Base-by-base conservation (phyloP, 805 yeast species). In the Saccharomyces kudriavzevii region DNA sequence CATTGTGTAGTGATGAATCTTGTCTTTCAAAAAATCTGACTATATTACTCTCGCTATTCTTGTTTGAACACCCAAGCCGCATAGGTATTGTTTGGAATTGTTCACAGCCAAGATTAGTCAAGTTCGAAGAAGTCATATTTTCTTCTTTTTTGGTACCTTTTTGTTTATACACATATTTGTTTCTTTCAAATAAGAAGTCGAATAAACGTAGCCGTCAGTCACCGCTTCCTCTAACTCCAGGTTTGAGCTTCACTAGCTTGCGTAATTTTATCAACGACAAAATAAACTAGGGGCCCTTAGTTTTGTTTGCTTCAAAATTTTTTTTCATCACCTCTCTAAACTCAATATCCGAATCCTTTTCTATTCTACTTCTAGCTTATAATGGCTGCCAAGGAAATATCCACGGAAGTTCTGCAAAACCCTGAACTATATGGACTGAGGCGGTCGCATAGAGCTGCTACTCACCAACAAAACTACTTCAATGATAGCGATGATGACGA, bases 381-480 rank as follows among this genome's bases (percentile, higher is more conserved):
- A 9, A 57, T 58, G 60, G 59, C 50, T 3, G 31, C 51, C 2
- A 60, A 56, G 29, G 74, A 70, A 49, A 63, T 80, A 47, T 76
- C 78, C 13, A 77, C 74, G 45, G 90, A 84, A 55, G 79, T 84
- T 17, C 74, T 80, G 52, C 78, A 74, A 50, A 83, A 87, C 66
- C 95, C 96, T 0, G 95, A 86, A 64, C 74, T 87, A n/a, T 87
- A 87, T 61, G 96, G 96, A 1, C 74, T 87, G 52, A 80, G 96
- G 70, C 77, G 95, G 59, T 84, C 91, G 4, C 82, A 83, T 46
- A 75, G 94, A 62, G 81, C 85, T 9, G 74, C 83, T 55, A 60
- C 70, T 3, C 70, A 62, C 31, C 53, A 60, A 54, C 49, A 56
- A 54, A 49, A 58, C 60, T 54, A 57, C 50, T 56, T 58, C 20